Evolutionary conservation across 306 rosid genomes (phyloP).

Genomic region (Sechiopsis laciniata): DNA sequence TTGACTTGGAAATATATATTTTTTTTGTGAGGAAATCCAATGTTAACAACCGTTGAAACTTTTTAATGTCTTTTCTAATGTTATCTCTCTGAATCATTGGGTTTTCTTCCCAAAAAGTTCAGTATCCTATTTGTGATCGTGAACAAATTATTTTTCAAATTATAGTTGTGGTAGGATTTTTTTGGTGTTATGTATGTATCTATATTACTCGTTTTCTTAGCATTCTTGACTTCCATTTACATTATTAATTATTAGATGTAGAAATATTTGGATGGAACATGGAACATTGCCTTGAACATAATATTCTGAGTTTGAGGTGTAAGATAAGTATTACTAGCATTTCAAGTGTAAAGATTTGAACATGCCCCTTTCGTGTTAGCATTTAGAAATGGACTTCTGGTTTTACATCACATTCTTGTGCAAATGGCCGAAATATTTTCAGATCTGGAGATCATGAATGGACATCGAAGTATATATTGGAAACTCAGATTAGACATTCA

Average conservation of each 20-base stretch:
- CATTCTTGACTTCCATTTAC: no score
- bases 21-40: no score
- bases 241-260: no score
- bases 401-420: slow-evolving; percentile 10
- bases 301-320: background rate
- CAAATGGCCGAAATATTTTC: slow-evolving; percentile 29
- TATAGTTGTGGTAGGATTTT: no score
- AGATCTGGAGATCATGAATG: slow-evolving; percentile 49
- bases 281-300: background rate
- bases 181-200: no score
- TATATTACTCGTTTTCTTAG: no score
- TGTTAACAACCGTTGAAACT: background rate
- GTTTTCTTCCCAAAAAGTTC: background rate
- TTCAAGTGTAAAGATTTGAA: background rate
- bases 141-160: no score
- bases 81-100: background rate
- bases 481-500: slow-evolving; percentile 75
- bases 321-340: background rate
- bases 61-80: background rate
- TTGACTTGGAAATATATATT: no score
- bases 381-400: background rate
- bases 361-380: background rate
- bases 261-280: background rate
- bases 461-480: slow-evolving; percentile 48
- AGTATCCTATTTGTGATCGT: background rate